Evolutionary conservation across 768 basidiomycete genomes (phyloP), one percentile per base, ranked within the genome.

Genomic region (Cystobasidium tubakii): DNA sequence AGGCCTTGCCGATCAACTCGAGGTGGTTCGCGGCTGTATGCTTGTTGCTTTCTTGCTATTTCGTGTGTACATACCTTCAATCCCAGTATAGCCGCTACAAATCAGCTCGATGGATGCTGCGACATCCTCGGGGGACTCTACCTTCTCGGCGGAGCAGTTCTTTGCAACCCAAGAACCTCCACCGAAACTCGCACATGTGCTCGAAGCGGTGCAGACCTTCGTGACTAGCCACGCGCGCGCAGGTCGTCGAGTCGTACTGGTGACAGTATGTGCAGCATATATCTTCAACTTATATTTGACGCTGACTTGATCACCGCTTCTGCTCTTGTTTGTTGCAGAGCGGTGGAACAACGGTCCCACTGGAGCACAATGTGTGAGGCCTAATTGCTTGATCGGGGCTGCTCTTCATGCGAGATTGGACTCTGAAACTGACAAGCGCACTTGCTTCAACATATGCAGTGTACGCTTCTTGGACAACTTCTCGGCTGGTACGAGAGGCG

Each of bases 391-490:
- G 57, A 60, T 29, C 29, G 29, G 29, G 7, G 57, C 17, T 60
- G 33, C 23, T 65, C 25, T 15, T 7, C 44, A 7, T 2, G 6
- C 53, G 10, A 21, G 1, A 10, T 34, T 0, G 2, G 1, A 65
- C 25, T 0, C 25, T 36, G 25, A 17, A 6, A 3, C 13, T 19
- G 21, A 31, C 12, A 6, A 39, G n/a, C 44, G 54, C n/a, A 25
- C 50, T 31, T n/a, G 25, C 17, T 7, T 19, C 74, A 77, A 79
- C 80, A 43, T 75, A 73, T 76, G n/a, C 79, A 99, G 95, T 78
- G 96, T 99, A 60, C 91, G 96, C 64, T 99, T 97, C 81, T 85
- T 99, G 33, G 95, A 98, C 81, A 98, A 99, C 84, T 98, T 98
- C 82, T 96, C 93, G 82, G 95, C 96, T 91, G 94, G 95, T 66